Percentiles rank a stretch among this genome's conserved stretches.
phyloP scores from a whole-genome alignment of 1,284 basidiomycete genomes.

The Marasmius fiardii region DNA sequence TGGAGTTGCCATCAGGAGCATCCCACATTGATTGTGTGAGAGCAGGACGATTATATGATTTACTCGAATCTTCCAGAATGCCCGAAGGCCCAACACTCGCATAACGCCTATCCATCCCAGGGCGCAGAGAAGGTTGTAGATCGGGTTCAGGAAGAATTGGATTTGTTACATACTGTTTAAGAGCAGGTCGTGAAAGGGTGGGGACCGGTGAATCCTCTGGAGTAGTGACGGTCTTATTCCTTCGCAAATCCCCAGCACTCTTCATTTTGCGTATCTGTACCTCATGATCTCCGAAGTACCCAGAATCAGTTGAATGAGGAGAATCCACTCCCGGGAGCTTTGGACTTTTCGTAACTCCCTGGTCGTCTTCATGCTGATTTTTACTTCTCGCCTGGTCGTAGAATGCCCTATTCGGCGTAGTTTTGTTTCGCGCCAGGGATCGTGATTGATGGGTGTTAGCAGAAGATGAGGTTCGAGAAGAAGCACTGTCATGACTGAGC shows the following conservation, averaged over 20 bases:
- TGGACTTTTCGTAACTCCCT: constrained; percentile 14
- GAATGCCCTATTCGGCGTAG: constrained; percentile 64
- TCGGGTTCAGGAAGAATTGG: constrained; percentile 48
- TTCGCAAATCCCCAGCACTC: constrained; percentile 77
- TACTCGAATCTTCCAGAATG: constrained; percentile 26
- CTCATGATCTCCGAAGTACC: constrained; percentile 51
- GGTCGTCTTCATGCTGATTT: constrained; percentile 24
- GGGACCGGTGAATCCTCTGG: constrained; percentile 23
- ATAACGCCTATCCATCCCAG: constrained; percentile 48
- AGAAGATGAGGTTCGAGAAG: constrained; percentile 33
- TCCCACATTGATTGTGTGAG: constrained; percentile 55
- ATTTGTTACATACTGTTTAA: constrained; percentile 55
- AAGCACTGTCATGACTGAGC: constrained; percentile 46
- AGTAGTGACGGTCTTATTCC: constrained; percentile 31
- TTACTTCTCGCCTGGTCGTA: constrained; percentile 44
- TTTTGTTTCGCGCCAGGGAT: constrained; percentile 62
- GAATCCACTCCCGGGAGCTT: constrained; percentile 3
- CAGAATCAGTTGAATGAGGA: constrained; percentile 29
- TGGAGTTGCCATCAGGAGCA: constrained; percentile 24
- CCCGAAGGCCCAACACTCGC: constrained; percentile 61
- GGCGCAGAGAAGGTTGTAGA: constrained; percentile 29
- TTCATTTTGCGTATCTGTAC: constrained; percentile 81
- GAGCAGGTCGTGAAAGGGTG: constrained; percentile 34
- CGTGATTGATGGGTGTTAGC: constrained; percentile 25
- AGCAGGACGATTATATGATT: constrained; percentile 35